Conservation (phyloP, 2,329 filamentous ascomycete genomes). For the Fusarium sp. region DNA sequence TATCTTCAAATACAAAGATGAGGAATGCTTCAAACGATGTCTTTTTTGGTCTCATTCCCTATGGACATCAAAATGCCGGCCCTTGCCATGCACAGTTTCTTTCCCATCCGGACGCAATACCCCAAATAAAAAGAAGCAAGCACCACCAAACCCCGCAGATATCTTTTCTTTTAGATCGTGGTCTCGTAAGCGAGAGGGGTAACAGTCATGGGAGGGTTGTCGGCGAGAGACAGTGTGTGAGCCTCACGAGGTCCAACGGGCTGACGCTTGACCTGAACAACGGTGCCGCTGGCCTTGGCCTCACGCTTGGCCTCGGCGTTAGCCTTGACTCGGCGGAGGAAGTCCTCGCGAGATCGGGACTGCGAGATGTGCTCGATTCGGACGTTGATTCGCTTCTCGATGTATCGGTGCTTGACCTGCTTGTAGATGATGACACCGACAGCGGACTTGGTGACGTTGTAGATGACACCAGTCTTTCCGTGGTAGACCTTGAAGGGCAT, state of each 20-base stretch:
- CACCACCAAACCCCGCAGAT: conserved; percentile 48
- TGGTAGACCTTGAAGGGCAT: conserved; percentile 99
- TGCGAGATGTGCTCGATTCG: conserved; percentile 96
- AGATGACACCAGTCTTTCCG: conserved; percentile 97
- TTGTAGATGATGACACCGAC: conserved; percentile 99
- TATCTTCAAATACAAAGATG: conserved; percentile 42
- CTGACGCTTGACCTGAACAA: conserved; percentile 93
- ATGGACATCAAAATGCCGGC: conserved; percentile 60
- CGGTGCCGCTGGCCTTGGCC: conserved; percentile 89
- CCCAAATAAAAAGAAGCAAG: conserved; percentile 59
- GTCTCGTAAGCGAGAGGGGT: conserved; percentile 97
- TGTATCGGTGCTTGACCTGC: conserved; percentile 99
- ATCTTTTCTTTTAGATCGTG: conserved; percentile 80
- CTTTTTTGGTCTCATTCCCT: conserved; percentile 56
- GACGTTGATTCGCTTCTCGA: conserved; percentile 99
- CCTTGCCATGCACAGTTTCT: conserved; percentile 60
- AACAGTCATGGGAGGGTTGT: conserved; percentile 91
- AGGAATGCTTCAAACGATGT: conserved; percentile 51
- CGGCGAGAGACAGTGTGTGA: conserved; percentile 82
- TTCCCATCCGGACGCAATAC: conserved; percentile 60
- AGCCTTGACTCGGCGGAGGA: conserved; percentile 95
- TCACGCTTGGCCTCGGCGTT: conserved; percentile 94
- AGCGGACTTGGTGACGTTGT: conserved; percentile 98
- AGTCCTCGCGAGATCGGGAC: conserved; percentile 96
- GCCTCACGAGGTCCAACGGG: conserved; percentile 83